Evolutionary conservation across 495 filamentous ascomycete genomes (phyloP).

Genomic region (Aspergillus carlsbadensis): DNA sequence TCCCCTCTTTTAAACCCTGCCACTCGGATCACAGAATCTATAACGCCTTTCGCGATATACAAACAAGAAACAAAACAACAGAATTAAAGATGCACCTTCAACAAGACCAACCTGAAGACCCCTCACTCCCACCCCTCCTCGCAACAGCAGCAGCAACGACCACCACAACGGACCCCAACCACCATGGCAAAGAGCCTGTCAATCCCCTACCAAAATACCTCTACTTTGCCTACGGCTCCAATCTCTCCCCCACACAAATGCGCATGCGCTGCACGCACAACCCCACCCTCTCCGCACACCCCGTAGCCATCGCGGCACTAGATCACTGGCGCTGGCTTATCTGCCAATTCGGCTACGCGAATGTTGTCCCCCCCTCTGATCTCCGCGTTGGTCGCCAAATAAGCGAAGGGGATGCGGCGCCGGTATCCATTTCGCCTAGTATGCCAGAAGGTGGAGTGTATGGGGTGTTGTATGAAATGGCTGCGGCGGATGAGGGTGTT

Average conservation of each 20-base stretch:
- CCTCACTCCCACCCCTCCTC: constrained; percentile 21
- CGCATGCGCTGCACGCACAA: constrained; percentile 54
- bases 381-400: constrained; percentile 28
- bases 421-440: constrained; percentile 22
- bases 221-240: constrained; percentile 76
- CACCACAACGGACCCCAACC: constrained; percentile 3
- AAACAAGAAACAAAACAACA: neutral
- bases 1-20: no score
- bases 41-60: neutral
- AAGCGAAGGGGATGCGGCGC: constrained; percentile 2
- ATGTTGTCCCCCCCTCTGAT: constrained; percentile 49
- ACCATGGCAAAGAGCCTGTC: neutral
- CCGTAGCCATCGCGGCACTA: constrained; percentile 46
- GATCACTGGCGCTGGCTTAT: constrained; percentile 63
- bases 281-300: constrained; percentile 48
- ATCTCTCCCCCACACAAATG: constrained; percentile 71
- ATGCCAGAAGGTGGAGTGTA: constrained; percentile 38
- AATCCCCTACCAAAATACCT: constrained; percentile 22
- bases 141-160: neutral
- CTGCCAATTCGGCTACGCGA: constrained; percentile 67
- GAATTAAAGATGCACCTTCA: constrained; percentile 14
- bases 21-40: neutral
- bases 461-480: constrained; percentile 63
- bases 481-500: constrained; percentile 31
- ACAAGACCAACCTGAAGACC: neutral